Conservation (phyloP, 352 stramenopile species). For the Phytophthora sp. region DNA sequence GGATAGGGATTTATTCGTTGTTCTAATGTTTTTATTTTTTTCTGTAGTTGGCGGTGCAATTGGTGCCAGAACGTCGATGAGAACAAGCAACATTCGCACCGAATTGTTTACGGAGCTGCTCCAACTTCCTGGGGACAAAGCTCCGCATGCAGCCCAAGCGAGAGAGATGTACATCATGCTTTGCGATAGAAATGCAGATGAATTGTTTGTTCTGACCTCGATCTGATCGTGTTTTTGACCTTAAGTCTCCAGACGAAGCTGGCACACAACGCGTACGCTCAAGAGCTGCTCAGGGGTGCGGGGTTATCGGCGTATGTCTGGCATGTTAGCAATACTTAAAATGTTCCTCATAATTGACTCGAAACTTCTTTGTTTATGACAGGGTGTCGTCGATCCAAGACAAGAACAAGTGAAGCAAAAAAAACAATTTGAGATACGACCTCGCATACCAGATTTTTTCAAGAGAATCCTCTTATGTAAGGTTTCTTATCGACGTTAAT, state of each 20-base stretch:
- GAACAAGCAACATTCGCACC: slow-evolving; percentile 18
- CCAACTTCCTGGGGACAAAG: slow-evolving; percentile 22
- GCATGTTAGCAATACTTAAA: not conserved
- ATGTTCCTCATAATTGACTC: too few species aligned
- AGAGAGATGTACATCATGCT: slow-evolving; percentile 32
- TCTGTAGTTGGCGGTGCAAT: slow-evolving; percentile 21
- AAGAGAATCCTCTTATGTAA: too few species aligned
- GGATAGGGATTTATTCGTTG: too few species aligned
- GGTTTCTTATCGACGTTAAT: too few species aligned
- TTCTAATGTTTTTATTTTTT: too few species aligned
- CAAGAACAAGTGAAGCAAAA: slow-evolving; percentile 10
- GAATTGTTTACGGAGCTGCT: slow-evolving; percentile 31
- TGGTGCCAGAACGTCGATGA: slow-evolving; percentile 21
- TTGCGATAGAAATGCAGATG: too few species aligned
- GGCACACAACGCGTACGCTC: slow-evolving; percentile 25
- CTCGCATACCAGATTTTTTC: too few species aligned
- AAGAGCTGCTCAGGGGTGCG: slow-evolving; percentile 27
- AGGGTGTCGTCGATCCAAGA: not conserved
- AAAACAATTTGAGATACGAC: not conserved
- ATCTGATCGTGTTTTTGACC: not conserved
- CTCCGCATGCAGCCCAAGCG: slow-evolving; percentile 26
- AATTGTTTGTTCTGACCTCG: too few species aligned
- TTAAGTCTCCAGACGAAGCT: slow-evolving; percentile 33
- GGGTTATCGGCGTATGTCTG: slow-evolving; percentile 14
- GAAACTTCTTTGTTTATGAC: not conserved